Percentiles rank a stretch among this genome's conserved stretches.
Conservation (phyloP, 2,329 filamentous ascomycete genomes). For the Ophiostoma ips region DNA sequence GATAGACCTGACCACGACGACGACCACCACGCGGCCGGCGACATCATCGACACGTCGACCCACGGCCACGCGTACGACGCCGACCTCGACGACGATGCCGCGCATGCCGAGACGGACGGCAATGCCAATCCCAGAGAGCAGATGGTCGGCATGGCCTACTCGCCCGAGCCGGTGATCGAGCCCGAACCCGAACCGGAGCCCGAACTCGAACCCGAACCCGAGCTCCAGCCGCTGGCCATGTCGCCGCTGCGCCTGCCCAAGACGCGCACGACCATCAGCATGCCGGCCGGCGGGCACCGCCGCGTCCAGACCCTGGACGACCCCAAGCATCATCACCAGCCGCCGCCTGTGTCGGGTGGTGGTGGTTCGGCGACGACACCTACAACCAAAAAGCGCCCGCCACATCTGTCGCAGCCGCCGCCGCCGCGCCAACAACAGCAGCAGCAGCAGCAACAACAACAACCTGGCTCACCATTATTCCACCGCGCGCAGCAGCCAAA, state of each 20-base stretch:
- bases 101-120: too few relatives aligned
- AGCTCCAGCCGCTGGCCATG: not conserved
- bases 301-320: not conserved
- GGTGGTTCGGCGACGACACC: too few relatives aligned
- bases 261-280: not conserved
- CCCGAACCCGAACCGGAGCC: too few relatives aligned
- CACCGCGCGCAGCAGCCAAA: conserved; percentile 25
- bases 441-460: not conserved
- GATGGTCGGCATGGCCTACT: not conserved
- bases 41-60: not conserved
- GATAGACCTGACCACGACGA: not conserved
- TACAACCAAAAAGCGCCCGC: not conserved
- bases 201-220: too few relatives aligned
- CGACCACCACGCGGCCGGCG: not conserved
- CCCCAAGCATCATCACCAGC: not conserved
- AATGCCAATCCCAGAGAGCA: not conserved
- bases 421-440: not conserved
- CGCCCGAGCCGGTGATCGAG: not conserved
- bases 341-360: not conserved
- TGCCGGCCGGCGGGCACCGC: not conserved
- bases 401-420: not conserved
- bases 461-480: conserved; percentile 6
- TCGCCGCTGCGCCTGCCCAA: not conserved
- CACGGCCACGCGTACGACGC: not conserved
- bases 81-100: not conserved